phyloP scores from a whole-genome alignment of 225 moss, liverwort and hornwort genomes.

The Pseudisothecium myosuroides region DNA sequence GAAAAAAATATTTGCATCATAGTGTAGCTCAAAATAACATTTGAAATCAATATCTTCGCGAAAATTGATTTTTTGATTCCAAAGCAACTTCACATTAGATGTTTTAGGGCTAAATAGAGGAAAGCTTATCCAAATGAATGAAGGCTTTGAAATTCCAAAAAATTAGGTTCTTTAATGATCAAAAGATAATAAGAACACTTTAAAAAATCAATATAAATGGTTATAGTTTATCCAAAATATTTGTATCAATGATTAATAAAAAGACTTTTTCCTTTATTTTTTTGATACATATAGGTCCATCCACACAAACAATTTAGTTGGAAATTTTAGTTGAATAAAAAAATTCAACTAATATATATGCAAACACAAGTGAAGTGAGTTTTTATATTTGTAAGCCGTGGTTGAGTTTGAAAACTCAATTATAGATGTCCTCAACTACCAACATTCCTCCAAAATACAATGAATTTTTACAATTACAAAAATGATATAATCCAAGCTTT shows the following conservation, averaged over 20 bases:
- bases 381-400: not conserved
- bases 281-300: fast-evolving
- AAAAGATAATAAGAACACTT: not conserved
- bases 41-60: no score
- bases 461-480: no score
- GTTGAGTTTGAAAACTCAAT: not conserved
- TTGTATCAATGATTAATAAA: not conserved
- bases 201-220: not conserved
- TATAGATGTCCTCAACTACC: no score
- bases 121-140: not conserved
- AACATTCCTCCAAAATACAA: no score
- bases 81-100: fast-evolving
- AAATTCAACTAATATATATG: not conserved
- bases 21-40: not conserved
- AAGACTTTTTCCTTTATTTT: fast-evolving
- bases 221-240: fast-evolving
- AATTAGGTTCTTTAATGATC: fast-evolving
- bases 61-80: no score
- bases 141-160: not conserved
- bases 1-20: fast-evolving
- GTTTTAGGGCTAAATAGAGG: not conserved
- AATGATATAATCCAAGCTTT: no score
- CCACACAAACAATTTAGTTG: fast-evolving
- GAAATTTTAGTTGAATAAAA: not conserved
- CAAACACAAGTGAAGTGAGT: not conserved